These are phyloP conservation scores for Talaromyces sp. DNA, from an alignment of 2,329 filamentous ascomycete genomes.

Conservation along the genomic window DNA sequence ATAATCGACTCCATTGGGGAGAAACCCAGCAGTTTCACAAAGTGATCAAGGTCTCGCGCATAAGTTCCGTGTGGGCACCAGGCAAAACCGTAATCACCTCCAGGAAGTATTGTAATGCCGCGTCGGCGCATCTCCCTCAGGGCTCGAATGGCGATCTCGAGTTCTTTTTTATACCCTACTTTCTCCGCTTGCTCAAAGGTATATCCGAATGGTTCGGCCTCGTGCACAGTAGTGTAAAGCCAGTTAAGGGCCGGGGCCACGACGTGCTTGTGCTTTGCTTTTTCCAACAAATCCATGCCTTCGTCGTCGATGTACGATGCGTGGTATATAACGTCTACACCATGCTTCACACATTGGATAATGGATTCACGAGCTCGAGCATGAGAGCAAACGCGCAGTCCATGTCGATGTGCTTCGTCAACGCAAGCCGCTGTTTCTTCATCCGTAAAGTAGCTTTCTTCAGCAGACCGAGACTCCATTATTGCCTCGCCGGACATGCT, in stretches of 20 bases:
- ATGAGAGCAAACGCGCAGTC: conserved; percentile 38
- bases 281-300: conserved; percentile 33
- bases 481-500: conserved; percentile 39
- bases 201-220: conserved; percentile 39
- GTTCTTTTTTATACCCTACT: conserved; percentile 41
- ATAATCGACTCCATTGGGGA: conserved; percentile 42
- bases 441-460: conserved; percentile 44
- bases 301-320: conserved; percentile 41
- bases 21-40: conserved; percentile 42
- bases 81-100: conserved; percentile 42
- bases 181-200: conserved; percentile 38
- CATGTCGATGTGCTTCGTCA: conserved; percentile 39
- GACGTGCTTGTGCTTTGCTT: conserved; percentile 34
- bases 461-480: conserved; percentile 28
- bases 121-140: conserved; percentile 43
- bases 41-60: conserved; percentile 44
- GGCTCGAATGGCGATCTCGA: conserved; percentile 34
- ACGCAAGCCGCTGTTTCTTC: conserved; percentile 46
- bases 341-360: conserved; percentile 39
- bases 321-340: conserved; percentile 47
- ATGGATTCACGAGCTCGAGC: conserved; percentile 43
- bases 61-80: conserved; percentile 48
- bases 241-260: conserved; percentile 44
- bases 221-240: conserved; percentile 35
- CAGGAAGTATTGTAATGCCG: conserved; percentile 42